phyloP scores from a whole-genome alignment of 2,329 filamentous ascomycete genomes.

The Fusarium domesticum region DNA sequence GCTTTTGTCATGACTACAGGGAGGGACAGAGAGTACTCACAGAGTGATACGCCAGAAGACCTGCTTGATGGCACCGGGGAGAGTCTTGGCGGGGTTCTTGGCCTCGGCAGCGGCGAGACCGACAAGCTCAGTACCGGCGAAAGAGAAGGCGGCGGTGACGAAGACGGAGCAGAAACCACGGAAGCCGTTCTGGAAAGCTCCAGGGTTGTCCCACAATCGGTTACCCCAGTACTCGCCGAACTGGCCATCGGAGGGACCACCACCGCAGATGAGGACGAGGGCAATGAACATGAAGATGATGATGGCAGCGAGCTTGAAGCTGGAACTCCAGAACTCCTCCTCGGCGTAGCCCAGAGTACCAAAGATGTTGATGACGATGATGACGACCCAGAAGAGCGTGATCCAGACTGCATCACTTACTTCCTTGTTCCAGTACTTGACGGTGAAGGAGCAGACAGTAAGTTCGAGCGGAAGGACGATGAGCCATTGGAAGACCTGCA shows the following conservation, averaged over 20 bases:
- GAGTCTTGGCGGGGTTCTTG: conserved; percentile 62
- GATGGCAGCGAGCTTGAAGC: conserved; percentile 56
- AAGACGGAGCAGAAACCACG: conserved; percentile 67
- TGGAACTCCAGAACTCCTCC: conserved; percentile 55
- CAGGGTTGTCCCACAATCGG: conserved; percentile 36
- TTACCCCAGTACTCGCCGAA: conserved; percentile 44
- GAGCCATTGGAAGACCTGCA: conserved; percentile 46
- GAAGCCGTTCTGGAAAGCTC: conserved; percentile 65
- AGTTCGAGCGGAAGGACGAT: conserved; percentile 50
- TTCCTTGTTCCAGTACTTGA: conserved; percentile 49
- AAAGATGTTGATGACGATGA: conserved; percentile 53
- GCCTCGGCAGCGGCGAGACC: conserved; percentile 69
- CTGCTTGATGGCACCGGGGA: conserved; percentile 79
- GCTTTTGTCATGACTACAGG: conserved; percentile 12
- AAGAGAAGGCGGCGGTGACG: conserved; percentile 67
- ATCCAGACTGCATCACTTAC: conserved; percentile 52
- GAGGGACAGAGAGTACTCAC: conserved; percentile 14
- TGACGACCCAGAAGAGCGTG: conserved; percentile 48
- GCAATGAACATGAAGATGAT: conserved; percentile 61
- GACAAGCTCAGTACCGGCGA: conserved; percentile 65
- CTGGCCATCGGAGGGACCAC: conserved; percentile 46
- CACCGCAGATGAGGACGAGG: conserved; percentile 55
- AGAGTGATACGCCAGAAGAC: conserved; percentile 55
- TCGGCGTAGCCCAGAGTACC: conserved; percentile 52
- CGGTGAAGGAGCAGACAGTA: conserved; percentile 49